A percentile compares a stretch with the other conserved stretches of the same genome.
These are phyloP conservation scores for Wickerhamiella lipophila DNA, from an alignment of 805 yeast genomes.

Conservation along the genomic window DNA sequence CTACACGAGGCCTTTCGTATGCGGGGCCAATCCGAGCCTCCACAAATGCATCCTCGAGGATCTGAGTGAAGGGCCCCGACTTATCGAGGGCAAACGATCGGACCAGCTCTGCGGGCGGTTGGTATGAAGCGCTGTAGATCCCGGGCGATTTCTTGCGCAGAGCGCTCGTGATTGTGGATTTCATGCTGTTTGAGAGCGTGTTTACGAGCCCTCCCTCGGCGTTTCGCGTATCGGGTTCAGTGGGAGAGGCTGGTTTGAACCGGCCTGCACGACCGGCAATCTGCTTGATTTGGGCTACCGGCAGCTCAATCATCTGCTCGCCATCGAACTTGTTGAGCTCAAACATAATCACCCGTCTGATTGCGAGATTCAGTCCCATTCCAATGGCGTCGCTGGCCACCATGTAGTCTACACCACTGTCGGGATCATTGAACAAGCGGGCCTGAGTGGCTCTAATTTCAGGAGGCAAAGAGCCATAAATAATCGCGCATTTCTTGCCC, in stretches of 20 bases:
- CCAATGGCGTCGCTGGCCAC: constrained; percentile 97
- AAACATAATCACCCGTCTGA: constrained; percentile 66
- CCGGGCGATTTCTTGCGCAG: constrained; percentile 16
- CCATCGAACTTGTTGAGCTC: constrained; percentile 64
- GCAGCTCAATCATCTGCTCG: constrained; percentile 31
- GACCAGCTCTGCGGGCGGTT: constrained; percentile 73
- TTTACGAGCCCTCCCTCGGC: constrained; percentile 20
- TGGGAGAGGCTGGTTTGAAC: constrained; percentile 36
- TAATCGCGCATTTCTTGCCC: constrained; percentile 59
- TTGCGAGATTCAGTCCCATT: constrained; percentile 86
- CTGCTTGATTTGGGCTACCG: constrained; percentile 66
- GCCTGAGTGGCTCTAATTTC: constrained; percentile 87
- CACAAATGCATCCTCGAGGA: constrained; percentile 38
- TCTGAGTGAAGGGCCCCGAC: constrained; percentile 34
- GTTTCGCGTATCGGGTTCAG: constrained; percentile 40
- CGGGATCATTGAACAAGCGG: constrained; percentile 47
- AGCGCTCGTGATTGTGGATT: constrained; percentile 13
- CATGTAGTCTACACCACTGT: constrained; percentile 65
- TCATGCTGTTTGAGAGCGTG: constrained; percentile 7
- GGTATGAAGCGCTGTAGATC: constrained; percentile 50
- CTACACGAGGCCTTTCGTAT: constrained; percentile 18
- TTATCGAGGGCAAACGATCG: constrained; percentile 50
- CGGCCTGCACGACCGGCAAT: constrained; percentile 97
- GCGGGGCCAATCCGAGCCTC: constrained; percentile 8
- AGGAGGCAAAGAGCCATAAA: constrained; percentile 93